Percentiles rank a stretch among this genome's conserved stretches.
Evolutionary conservation across 345 rosid genomes (phyloP).

Genomic region (Isatis tinctoria): DNA sequence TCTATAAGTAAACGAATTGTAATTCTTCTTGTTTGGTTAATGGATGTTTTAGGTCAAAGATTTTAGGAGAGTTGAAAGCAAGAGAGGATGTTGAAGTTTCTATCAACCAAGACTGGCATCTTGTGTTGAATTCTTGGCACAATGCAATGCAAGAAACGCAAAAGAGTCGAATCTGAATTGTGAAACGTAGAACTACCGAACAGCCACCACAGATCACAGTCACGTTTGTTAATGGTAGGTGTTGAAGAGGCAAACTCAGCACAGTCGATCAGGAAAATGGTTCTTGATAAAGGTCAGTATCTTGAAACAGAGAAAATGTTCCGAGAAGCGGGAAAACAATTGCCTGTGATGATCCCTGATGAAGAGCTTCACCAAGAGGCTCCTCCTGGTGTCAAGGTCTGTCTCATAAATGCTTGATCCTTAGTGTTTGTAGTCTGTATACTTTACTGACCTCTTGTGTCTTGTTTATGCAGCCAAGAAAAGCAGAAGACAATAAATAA

Average conservation of each 20-base stretch:
- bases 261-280: slow-evolving; percentile 68
- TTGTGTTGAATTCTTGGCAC: slow-evolving; percentile 87
- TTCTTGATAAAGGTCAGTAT: slow-evolving; percentile 69
- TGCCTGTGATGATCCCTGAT: slow-evolving; percentile 83
- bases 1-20: neutral
- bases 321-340: slow-evolving; percentile 83
- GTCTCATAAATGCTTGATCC: no score
- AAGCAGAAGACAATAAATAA: no score
- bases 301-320: slow-evolving; percentile 94
- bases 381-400: slow-evolving; percentile 82
- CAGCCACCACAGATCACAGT: slow-evolving; percentile 77
- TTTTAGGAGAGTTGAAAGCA: no score
- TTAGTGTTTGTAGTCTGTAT: no score
- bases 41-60: neutral
- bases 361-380: slow-evolving; percentile 59
- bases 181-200: slow-evolving; percentile 88
- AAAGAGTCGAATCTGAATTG: slow-evolving; percentile 79
- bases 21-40: neutral
- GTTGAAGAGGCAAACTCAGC: slow-evolving; percentile 76
- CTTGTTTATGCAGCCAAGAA: no score
- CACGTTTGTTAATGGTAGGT: slow-evolving; percentile 81
- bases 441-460: no score
- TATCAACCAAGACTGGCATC: slow-evolving; percentile 82
- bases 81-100: slow-evolving; percentile 74
- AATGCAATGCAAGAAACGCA: slow-evolving; percentile 85